Evolutionary conservation across 1,284 basidiomycete species (phyloP), one percentile per base, ranked within the genome.

Genomic region (Marasmius sp.): DNA sequence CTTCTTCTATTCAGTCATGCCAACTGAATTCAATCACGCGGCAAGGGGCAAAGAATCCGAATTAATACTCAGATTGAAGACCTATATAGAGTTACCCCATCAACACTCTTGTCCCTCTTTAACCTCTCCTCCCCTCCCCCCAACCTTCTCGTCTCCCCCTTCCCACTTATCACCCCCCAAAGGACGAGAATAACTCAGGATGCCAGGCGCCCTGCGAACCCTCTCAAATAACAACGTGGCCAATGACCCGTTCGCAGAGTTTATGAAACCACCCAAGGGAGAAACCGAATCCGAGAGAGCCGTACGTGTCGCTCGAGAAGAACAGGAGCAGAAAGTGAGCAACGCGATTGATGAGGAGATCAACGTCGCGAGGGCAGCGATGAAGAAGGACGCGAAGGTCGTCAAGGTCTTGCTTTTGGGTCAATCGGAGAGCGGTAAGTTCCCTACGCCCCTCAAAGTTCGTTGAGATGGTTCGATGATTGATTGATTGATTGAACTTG

Each of bases 291-390:
- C 77, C 7, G 74, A 85, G 61, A 76, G 69, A 64, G 70, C 71
- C 11, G 70, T 65, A 6, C 73, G 85, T 48, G 74, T 84, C 58
- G 69, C 70, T 33, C 72, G 72, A n/a, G 88, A 89, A 72, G 79
- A 77, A 0, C 81, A 85, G 65, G 85, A 84, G 1, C 77, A 81
- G 66, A 72, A 73, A 56, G 75, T 85, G 58, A 89, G 85, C 69
- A 82, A 89, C 66, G 74, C 74, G 65, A 90, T 89, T 61, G 88
- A 90, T 70, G 85, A 87, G 52, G 79, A 84, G 66, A 72, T 89
- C 57, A 83, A 80, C 61, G 74, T 69, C 47, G 85, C 86, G 64
- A 77, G 72, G 59, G 77, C 69, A 2, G 75, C 77, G 6, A 66
- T 84, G 68, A 85, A 79, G 75, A 83, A 81, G 69, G 74, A 81